Evolutionary conservation across 2,329 filamentous ascomycete genomes (phyloP), one percentile per base, ranked within the genome.

Genomic region (Pseudogymnoascus sp.): DNA sequence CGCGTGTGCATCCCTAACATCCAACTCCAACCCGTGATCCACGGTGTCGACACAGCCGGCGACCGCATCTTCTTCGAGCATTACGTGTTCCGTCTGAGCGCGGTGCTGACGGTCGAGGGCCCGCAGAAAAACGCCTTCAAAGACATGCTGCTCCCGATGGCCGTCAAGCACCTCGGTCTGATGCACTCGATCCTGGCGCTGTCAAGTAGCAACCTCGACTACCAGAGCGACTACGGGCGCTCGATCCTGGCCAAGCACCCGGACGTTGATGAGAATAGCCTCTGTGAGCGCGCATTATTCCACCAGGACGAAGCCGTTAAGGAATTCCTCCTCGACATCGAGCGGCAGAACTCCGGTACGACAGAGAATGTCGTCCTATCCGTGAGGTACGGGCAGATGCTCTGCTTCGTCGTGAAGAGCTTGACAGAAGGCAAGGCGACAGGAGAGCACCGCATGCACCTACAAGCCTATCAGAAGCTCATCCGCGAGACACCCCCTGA

Each of bases 101-200:
- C 87, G 42, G 88, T 95, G 1, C 80, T 96, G 61, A 96, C 90
- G 0, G 83, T 96, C 17, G 90, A 93, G 71, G 88, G 88, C 60
- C 90, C 69, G 23, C 83, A 88, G 65, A 86, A 87, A 65, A 96
- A 96, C 68, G 90, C 91, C 1, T 96, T 96, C 77, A 90, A 90
- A 71, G 88, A 91, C 67, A 88, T 95, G 68, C 79, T 96, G 37
- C 80, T 96, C 2, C 90, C 90, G 1, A 89, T 96, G 78, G 91
- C 92, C 2, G 86, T 90, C 44, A 82, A 87, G 65, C 88, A 96
- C 72, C 82, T 86, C 66, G 91, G 91, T 11, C 79, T 96, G 61
- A 96, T 96, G 91, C 92, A 96, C 73, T 95, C 91, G 10, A 85
- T 96, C 60, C 82, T 96, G 62, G 91, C 90, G 50, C 80, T 96